Percentiles rank a stretch among this genome's conserved stretches.
Conservation (phyloP, 768 basidiomycete species). For the Asterophora lycoperdoides region DNA sequence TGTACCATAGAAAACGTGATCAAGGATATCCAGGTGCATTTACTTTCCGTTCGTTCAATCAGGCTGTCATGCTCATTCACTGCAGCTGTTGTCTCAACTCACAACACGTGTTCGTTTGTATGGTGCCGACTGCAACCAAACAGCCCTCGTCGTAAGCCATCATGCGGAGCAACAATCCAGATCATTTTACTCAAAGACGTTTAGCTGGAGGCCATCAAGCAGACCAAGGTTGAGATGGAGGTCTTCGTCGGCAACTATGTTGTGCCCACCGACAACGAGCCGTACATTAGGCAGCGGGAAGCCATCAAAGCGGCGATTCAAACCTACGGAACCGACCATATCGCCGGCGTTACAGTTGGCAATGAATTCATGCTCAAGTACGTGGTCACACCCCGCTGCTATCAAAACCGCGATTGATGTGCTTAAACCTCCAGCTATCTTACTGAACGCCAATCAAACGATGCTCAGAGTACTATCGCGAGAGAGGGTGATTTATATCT, state of each 20-base stretch:
- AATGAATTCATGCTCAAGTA: constrained; percentile 88
- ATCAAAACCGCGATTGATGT: not conserved
- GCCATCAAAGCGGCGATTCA: constrained; percentile 62
- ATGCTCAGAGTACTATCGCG: constrained; percentile 58
- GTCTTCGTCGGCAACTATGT: constrained; percentile 77
- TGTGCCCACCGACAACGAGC: constrained; percentile 49
- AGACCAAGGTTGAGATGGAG: constrained; percentile 79
- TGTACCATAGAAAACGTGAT: constrained; percentile 50
- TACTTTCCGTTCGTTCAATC: not conserved
- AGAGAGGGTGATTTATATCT: constrained; percentile 28
- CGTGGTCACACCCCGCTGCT: not conserved
- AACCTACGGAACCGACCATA: constrained; percentile 71
- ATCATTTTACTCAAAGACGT: constrained; percentile 3
- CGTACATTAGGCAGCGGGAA: constrained; percentile 69
- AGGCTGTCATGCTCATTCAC: constrained; percentile 11
- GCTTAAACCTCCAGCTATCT: constrained; percentile 50
- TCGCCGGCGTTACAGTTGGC: constrained; percentile 83
- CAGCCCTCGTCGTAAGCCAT: constrained; percentile 60
- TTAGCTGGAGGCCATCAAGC: constrained; percentile 82
- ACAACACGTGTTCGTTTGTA: constrained; percentile 79
- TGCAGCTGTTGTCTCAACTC: constrained; percentile 77
- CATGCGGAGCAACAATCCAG: not conserved
- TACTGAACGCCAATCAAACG: constrained; percentile 37
- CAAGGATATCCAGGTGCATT: constrained; percentile 61
- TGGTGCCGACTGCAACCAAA: constrained; percentile 83